Evolutionary conservation across 1,284 basidiomycete species (phyloP).

Genomic region (Pseudozyma tsukubaensis): DNA sequence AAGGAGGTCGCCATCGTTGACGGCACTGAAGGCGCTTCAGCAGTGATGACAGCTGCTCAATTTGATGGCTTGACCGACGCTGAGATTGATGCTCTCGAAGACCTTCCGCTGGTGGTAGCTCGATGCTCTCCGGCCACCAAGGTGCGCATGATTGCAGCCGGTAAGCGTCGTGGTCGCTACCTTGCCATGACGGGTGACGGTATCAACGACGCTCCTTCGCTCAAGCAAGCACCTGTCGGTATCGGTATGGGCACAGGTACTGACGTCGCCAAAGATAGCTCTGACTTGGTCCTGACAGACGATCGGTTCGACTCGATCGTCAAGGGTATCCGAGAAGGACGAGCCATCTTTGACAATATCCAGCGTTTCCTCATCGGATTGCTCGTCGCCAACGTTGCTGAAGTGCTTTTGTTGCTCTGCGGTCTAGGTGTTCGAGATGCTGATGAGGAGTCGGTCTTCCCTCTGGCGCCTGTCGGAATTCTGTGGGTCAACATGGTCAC

Average conservation of each 20-base stretch:
- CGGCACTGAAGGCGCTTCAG: slow-evolving; percentile 44
- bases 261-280: slow-evolving; percentile 76
- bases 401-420: slow-evolving; percentile 60
- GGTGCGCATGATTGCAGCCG: slow-evolving; percentile 62
- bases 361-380: slow-evolving; percentile 63
- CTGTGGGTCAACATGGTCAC: slow-evolving; percentile 64
- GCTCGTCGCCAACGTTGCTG: slow-evolving; percentile 62
- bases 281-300: slow-evolving; percentile 66
- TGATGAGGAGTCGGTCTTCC: slow-evolving; percentile 58
- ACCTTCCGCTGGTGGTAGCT: slow-evolving; percentile 58
- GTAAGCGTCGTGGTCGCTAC: slow-evolving; percentile 49
- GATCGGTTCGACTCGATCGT: slow-evolving; percentile 62
- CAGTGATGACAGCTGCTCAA: slow-evolving; percentile 58
- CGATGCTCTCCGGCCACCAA: slow-evolving; percentile 64
- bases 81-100: slow-evolving; percentile 54
- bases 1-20: slow-evolving; percentile 58
- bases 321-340: slow-evolving; percentile 58
- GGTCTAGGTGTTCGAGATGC: slow-evolving; percentile 61
- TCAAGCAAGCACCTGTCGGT: slow-evolving; percentile 72
- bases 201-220: slow-evolving; percentile 75
- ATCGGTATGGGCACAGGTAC: slow-evolving; percentile 81
- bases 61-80: slow-evolving; percentile 57
- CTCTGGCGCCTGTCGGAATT: slow-evolving; percentile 60
- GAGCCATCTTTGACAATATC: slow-evolving; percentile 65
- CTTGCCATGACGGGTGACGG: slow-evolving; percentile 70